Base-by-base conservation (phyloP, 2,329 filamentous ascomycete genomes). In the Kalmusia sp. region DNA sequence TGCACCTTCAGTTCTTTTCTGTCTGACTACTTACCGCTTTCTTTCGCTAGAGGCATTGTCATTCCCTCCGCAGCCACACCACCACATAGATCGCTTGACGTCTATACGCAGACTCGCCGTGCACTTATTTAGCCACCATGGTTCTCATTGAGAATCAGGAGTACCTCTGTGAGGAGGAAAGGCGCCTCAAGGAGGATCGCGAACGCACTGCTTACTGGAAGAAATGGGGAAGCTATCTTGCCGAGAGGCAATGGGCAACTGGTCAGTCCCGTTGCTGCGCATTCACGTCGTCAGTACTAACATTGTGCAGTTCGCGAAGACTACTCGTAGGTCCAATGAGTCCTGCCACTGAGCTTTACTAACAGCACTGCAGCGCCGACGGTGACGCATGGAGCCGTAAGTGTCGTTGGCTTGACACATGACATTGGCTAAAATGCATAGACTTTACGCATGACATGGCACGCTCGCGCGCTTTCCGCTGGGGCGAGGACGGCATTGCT, bases 401-500 rank as follows among this genome's bases (percentile, higher is more conserved):
- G 90, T 87, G 46, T 24, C 17, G 31, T 48, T 37, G 12, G 3
- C 51, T 22, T 2, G 6, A 27, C 30, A 11, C 31, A 44, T 46
- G 15, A 25, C 50, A 19, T 35, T 50, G 15, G 53, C 73, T 78
- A 56, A 76, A 49, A 35, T 35, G 52, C 1, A 3, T 52, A 96
- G 91, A 97, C 79, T 98, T 98, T 74, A 89, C 92, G 24, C 92
- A 98, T 77, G 92, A 97, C 57, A 88, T 96, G 76, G 90, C 95
- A 49, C 86, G 92, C 65, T 93, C 90, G 55, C 87, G 93, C 76
- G 86, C 92, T 57, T 98, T 93, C 74, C 86, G 93, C 68, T 98
- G 93, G 93, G 93, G 93, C 57, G 93, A 98, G 72, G 93, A 98
- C 72, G 93, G 93, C 59, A 98, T 98, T 76, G 92, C 93, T 51